Base-by-base conservation (phyloP, 768 basidiomycete species). In the Termitomyces heimii region DNA sequence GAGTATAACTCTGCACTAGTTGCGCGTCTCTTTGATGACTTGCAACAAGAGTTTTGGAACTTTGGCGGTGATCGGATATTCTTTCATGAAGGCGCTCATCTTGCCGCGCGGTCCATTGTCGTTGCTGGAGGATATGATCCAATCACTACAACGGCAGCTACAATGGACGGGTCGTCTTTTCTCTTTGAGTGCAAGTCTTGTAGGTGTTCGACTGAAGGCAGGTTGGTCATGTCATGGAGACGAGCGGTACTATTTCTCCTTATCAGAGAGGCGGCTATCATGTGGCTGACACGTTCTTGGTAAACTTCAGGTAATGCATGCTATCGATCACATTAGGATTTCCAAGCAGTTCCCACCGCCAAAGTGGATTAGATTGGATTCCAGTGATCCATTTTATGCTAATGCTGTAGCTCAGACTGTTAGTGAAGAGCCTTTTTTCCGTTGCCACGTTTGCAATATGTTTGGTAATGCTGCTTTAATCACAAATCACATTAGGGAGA, bases 231-330 rank as follows among this genome's bases (percentile, higher is more conserved):
- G 65, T 56, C 62, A 5, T 70, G 69, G 69, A 43, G 61, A 20
- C 48, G 59, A 50, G 65, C 60, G 52, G 64, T 65, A 56, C 34
- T 51, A 1, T 47, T 47, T 37, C 9, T 54, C n/a, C 76, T 80
- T 5, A 66, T 85, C 46, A 83, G 84, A 67, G 65, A 71, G 7
- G 70, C 73, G 39, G 73, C 12, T 42, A 20, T 45, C 16, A 12
- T 53, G 32, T 49, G 26, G 35, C 53, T 57, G 29, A 59, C 43
- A 35, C n/a, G 37, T 54, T 57, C 20, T 43, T 61, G 32, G 5
- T 29, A 52, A 43, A 34, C 22, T 34, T 32, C 18, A 61, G 63
- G 46, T 62, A 9, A 46, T 60, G 35, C 63, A 62, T 55, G 56
- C 60, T 18, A 56, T 58, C 18, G 50, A 64, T 35, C 62, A 65